Conservation (phyloP, 1,284 basidiomycete genomes). For the Vanrija humicola region DNA sequence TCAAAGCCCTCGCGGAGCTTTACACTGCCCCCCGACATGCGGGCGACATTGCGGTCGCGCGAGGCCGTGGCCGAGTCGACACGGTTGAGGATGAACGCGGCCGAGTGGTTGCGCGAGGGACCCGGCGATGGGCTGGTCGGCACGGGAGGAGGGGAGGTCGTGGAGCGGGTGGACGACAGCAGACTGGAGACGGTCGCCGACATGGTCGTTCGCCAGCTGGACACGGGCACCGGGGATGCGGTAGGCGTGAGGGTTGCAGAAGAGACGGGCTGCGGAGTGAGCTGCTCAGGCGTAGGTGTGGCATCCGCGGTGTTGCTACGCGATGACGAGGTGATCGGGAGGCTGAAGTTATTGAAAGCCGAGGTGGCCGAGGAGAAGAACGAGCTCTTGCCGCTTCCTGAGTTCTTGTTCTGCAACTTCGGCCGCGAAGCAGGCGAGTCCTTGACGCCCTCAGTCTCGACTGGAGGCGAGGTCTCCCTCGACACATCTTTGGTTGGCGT, state of each 20-base stretch:
- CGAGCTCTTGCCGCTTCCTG: not conserved
- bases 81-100: constrained; percentile 24
- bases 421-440: not conserved
- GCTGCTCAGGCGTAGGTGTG: not conserved
- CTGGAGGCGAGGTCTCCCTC: no score
- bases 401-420: not conserved
- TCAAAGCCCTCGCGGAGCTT: constrained; percentile 43
- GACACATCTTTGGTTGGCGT: no score
- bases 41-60: constrained; percentile 36
- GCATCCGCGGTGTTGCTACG: not conserved
- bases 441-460: not conserved
- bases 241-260: not conserved
- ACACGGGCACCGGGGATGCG: not conserved
- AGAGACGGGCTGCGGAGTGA: not conserved
- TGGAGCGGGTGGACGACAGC: constrained; percentile 15
- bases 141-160: constrained; percentile 9
- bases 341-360: constrained; percentile 7
- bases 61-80: constrained; percentile 31
- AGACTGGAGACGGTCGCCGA: constrained; percentile 35
- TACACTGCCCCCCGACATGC: constrained; percentile 33
- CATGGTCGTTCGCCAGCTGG: constrained; percentile 35
- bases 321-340: not conserved
- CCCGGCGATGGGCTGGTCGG: constrained; percentile 2
- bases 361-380: constrained; percentile 14
- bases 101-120: constrained; percentile 5